Percentiles rank a stretch among this genome's conserved stretches.
Conservation (phyloP, 2,329 filamentous ascomycete genomes). For the Boeremia exigua region DNA sequence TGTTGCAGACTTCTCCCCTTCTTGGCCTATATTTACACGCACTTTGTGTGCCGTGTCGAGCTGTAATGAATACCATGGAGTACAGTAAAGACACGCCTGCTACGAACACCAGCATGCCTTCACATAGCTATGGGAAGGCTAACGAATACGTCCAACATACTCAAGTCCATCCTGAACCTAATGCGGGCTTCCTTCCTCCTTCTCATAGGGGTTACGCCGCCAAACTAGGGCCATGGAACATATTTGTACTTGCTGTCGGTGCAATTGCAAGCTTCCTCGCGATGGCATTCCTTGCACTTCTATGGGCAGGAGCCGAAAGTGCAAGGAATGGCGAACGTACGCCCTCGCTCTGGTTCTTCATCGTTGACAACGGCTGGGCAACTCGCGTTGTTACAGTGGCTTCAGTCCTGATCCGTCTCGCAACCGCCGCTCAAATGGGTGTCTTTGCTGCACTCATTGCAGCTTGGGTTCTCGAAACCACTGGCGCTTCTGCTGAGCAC, state of each 20-base stretch:
- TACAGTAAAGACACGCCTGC: background rate
- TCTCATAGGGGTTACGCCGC: conserved; percentile 3
- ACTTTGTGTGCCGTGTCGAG: background rate
- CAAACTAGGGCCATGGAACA: conserved; percentile 13
- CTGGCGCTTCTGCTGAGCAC: background rate
- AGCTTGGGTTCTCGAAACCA: conserved; percentile 1
- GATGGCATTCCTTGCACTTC: conserved; percentile 9
- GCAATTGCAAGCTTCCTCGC: conserved; percentile 4
- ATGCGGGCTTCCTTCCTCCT: background rate
- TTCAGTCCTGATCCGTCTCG: conserved; percentile 1
- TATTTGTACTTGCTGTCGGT: conserved; percentile 5
- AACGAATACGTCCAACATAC: background rate
- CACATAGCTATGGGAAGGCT: background rate
- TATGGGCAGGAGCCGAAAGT: conserved; percentile 6
- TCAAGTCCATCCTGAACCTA: background rate
- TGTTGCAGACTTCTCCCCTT: background rate
- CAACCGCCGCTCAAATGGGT: conserved; percentile 1
- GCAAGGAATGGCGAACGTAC: background rate
- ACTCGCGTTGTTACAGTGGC: conserved; percentile 1
- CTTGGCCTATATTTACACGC: background rate
- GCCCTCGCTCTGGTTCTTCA: conserved; percentile 5
- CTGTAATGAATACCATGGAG: background rate
- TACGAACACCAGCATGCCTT: background rate
- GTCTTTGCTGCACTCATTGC: background rate
- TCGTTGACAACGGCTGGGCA: background rate